Evolutionary conservation across 192 early-diverging fungal genomes (phyloP).

Genomic region (Allomyces javanicus): DNA sequence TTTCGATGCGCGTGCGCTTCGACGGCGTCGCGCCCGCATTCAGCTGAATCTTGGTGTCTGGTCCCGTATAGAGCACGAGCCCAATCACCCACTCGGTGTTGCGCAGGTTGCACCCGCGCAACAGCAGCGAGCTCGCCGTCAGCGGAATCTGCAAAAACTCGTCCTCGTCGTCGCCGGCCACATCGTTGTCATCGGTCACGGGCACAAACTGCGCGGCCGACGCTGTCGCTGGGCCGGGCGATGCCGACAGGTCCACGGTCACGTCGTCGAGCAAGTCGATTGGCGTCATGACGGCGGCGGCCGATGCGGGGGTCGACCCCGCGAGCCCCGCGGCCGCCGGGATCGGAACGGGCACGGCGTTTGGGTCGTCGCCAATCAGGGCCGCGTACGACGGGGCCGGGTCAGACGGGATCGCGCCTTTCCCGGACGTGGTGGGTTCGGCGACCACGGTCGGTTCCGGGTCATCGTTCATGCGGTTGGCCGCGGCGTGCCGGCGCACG

Average conservation of each 20-base stretch:
- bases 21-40: constrained; percentile 82
- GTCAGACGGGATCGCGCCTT: neutral
- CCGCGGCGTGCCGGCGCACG: constrained; percentile 22
- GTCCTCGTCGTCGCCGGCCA: neutral
- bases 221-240: constrained; percentile 5
- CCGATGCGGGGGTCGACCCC: neutral
- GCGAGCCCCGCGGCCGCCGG: neutral
- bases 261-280: neutral
- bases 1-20: constrained; percentile 77
- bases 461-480: constrained; percentile 4
- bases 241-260: neutral
- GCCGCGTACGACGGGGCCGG: neutral
- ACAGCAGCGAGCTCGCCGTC: constrained; percentile 56
- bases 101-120: constrained; percentile 77
- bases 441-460: constrained; percentile 10
- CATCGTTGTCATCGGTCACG: constrained; percentile 44
- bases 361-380: neutral
- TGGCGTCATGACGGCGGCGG: neutral
- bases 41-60: constrained; percentile 91
- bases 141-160: constrained; percentile 30
- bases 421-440: neutral
- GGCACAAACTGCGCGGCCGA: constrained; percentile 36
- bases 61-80: constrained; percentile 70
- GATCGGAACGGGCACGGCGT: no score
- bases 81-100: constrained; percentile 84